Conservation (phyloP, 2,329 filamentous ascomycete genomes). For the Aotearoamyces nothofagi region DNA sequence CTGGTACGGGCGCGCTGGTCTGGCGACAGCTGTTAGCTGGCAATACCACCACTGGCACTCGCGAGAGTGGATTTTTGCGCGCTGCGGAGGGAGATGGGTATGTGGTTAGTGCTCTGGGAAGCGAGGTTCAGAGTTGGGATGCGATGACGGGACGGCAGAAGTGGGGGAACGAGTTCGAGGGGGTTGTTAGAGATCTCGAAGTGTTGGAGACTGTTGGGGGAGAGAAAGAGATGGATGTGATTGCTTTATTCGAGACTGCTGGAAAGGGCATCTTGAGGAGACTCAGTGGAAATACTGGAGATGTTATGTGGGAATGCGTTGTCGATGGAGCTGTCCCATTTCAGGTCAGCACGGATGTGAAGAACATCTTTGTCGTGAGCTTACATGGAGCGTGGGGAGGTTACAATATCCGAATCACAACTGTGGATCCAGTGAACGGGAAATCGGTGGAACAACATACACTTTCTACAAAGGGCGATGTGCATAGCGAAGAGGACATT, state of each 20-base stretch:
- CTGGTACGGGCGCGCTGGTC: conserved; percentile 65
- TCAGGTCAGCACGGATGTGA: conserved; percentile 54
- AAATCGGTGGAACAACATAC: conserved; percentile 55
- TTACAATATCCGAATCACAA: conserved; percentile 62
- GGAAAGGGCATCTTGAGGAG: conserved; percentile 47
- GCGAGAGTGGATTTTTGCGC: conserved; percentile 34
- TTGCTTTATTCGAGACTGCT: conserved; percentile 48
- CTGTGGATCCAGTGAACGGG: conserved; percentile 59
- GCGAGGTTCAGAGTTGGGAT: conserved; percentile 66
- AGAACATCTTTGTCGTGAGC: conserved; percentile 63
- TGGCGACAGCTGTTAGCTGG: conserved; percentile 70
- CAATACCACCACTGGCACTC: conserved; percentile 14
- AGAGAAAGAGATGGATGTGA: conserved; percentile 47
- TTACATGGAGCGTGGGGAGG: conserved; percentile 55
- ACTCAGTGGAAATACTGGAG: conserved; percentile 57
- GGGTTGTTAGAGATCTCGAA: conserved; percentile 54
- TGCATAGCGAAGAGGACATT: conserved; percentile 47
- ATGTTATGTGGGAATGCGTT: conserved; percentile 63
- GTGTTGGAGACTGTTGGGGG: conserved; percentile 46
- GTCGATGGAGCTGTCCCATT: conserved; percentile 54
- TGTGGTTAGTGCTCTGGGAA: conserved; percentile 58
- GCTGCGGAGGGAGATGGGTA: conserved; percentile 68
- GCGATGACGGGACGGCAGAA: conserved; percentile 63
- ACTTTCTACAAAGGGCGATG: conserved; percentile 60
- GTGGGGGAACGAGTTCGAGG: conserved; percentile 54